A percentile compares a stretch with the other conserved stretches of the same genome.
Evolutionary conservation across 148 eudicot species (phyloP).

Genomic region (Rhododendron mucronatum): DNA sequence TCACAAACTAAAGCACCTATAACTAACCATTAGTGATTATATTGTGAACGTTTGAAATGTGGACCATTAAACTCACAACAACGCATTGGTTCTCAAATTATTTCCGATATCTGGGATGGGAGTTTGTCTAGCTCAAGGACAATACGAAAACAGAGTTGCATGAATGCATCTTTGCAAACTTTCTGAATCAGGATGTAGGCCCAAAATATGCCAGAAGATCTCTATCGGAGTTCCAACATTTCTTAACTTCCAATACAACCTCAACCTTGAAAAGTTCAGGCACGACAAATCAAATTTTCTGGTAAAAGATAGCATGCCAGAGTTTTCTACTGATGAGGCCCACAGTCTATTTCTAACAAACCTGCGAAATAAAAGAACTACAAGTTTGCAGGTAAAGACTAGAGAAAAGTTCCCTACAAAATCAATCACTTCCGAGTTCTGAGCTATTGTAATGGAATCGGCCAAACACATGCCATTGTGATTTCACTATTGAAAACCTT

Average conservation of each 20-base stretch:
- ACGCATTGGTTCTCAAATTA: neutral
- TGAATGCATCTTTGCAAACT: neutral
- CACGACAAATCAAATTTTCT: neutral
- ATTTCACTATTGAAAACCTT: neutral
- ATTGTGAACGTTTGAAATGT: neutral
- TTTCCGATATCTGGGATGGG: neutral
- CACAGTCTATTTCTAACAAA: neutral
- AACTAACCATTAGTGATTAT: neutral
- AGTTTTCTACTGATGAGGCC: neutral
- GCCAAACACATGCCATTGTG: neutral
- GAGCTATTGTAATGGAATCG: neutral
- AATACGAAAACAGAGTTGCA: neutral
- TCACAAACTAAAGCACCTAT: neutral
- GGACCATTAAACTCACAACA: neutral
- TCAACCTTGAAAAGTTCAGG: neutral
- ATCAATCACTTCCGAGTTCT: neutral
- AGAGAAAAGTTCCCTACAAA: neutral
- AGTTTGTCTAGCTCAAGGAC: neutral
- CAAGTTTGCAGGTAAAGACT: neutral
- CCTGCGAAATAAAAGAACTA: neutral
- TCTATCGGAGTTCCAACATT: neutral
- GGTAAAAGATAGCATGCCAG: neutral
- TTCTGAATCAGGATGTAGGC: neutral
- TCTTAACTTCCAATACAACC: neutral
- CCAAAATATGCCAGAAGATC: neutral